Evolutionary conservation across 345 rosid genomes (phyloP), one percentile per base, ranked within the genome.

Genomic region (Cardiospermum halicacabum): DNA sequence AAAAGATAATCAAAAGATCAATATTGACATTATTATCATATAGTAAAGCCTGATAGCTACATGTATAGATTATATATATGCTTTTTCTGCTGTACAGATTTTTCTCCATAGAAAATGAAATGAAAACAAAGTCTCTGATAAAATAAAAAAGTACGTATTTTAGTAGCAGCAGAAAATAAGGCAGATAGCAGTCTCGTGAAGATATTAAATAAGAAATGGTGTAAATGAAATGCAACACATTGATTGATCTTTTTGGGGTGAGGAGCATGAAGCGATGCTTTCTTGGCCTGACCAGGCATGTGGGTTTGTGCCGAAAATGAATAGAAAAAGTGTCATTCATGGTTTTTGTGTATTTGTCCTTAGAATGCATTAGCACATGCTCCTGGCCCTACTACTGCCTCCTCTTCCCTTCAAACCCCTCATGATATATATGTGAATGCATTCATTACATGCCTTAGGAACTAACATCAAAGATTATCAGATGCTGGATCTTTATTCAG

Each of bases 311-410:
- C 27, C 8, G 9, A 26, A 63, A 11, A 48, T 53, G 42, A 61
- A 56, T 11, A 24, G 55, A 25, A 27, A 7, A 63, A 47, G 53
- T 25, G 19, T 62, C 50, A 48, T 47, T 15, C 21, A 32, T 54
- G 47, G 68, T 49, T 19, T 47, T 72, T 42, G 4, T 43, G 66
- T 62, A 43, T 58, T 66, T 49, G 69, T 50, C 57, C 28, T n/a
- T 61, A 7, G 19, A 32, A 43, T 47, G 55, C 71, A 56, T 48
- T 7, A 19, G 30, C 74, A 66, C 74, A 59, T 74, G 71, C 66
- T 37, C 19, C 51, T 30, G 64, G 37, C 67, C 77, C 73, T 26
- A 68, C 73, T 26, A 68, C 68, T 12, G 60, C 2, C 16, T 51
- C 53, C 21, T 36, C 18, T 30, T 58, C 43, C 7, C 68, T 9